Percentiles rank a stretch among this genome's conserved stretches.
Evolutionary conservation across 2,329 filamentous ascomycete genomes (phyloP).

Genomic region (Akanthomyces muscarius): DNA sequence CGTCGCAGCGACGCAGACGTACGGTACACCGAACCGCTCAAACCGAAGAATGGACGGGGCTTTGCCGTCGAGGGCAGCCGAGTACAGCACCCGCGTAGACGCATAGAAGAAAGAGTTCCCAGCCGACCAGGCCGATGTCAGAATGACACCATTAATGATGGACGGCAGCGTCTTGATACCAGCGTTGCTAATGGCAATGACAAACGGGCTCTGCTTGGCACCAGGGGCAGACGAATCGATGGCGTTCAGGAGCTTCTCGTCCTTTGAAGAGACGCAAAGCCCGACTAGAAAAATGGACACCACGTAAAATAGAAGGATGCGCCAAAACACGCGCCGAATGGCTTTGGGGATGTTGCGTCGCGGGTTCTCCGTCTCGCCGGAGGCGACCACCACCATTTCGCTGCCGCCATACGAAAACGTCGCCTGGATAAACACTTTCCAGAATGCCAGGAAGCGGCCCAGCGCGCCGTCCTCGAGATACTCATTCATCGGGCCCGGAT

Average conservation of each 20-base stretch:
- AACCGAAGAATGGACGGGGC: conserved; percentile 37
- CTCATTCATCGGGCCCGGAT: conserved; percentile 41
- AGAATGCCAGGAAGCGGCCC: conserved; percentile 41
- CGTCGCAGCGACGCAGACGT: conserved; percentile 27
- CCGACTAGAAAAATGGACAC: conserved; percentile 36
- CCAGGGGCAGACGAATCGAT: conserved; percentile 38
- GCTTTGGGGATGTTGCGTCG: conserved; percentile 35
- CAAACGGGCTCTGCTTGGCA: conserved; percentile 50
- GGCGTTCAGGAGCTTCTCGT: conserved; percentile 43
- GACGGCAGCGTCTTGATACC: conserved; percentile 43
- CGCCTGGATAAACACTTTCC: conserved; percentile 44
- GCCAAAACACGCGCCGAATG: conserved; percentile 32
- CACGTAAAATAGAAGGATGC: conserved; percentile 35
- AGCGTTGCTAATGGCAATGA: conserved; percentile 49
- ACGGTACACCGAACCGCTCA: conserved; percentile 30
- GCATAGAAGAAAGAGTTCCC: conserved; percentile 55
- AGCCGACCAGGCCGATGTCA: conserved; percentile 56
- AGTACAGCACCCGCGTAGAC: conserved; percentile 45
- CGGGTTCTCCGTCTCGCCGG: conserved; percentile 35
- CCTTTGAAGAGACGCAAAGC: conserved; percentile 34
- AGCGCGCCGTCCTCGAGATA: conserved; percentile 36
- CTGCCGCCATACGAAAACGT: conserved; percentile 46
- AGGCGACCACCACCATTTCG: conserved; percentile 34
- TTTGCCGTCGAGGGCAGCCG: conserved; percentile 40
- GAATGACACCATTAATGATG: conserved; percentile 56